Evolutionary conservation across 176 grass and related monocot genomes (phyloP), one percentile per base, ranked within the genome.

Genomic region (Carex kokanica): DNA sequence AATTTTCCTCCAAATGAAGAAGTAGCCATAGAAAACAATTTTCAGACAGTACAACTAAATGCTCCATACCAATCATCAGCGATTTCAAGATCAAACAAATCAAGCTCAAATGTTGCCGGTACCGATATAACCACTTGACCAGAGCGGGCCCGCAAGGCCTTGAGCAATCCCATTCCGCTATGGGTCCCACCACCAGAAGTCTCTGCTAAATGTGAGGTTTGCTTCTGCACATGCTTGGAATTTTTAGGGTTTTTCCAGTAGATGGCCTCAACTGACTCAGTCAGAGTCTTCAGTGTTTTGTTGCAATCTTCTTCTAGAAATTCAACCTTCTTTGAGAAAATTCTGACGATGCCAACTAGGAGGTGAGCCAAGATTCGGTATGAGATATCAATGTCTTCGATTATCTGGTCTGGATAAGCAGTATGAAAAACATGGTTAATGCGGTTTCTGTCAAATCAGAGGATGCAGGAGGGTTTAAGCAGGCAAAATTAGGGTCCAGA

Each of bases 41-140:
- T 63, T 49, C 45, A 86, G 34, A 29, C 52, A 67, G 38, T 81
- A 87, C 0, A 74, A 54, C 12, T 21, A 85, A 53, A 70, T 62
- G 65, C 27, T 70, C 82, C 86, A 84, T 99, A 99, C 96, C 41
- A 41, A 25, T 93, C 86, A 80, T 99, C 89, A n/a, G 52, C 11
- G 55, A 99, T 88, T 74, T 71, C 91, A 20, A 99, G 79, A 84
- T 95, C 88, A 14, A 99, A 99, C 56, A 87, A 88, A 88, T 99
- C 96, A 17, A 99, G 96, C 80, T 95, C 93, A 87, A 95, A 95
- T 89, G 83, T 90, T 88, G 85, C 57, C 2, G 96, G 96, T 81
- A 86, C 57, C 2, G 84, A 91, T 83, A 99, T 88, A 65, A 63
- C 74, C 27, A 86, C 69, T 53, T 87, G 77, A 68, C 81, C 65